A percentile compares a stretch with the other conserved stretches of the same genome.
Evolutionary conservation across 2,329 filamentous ascomycete species (phyloP).

Genomic region (Diplodia corticola): DNA sequence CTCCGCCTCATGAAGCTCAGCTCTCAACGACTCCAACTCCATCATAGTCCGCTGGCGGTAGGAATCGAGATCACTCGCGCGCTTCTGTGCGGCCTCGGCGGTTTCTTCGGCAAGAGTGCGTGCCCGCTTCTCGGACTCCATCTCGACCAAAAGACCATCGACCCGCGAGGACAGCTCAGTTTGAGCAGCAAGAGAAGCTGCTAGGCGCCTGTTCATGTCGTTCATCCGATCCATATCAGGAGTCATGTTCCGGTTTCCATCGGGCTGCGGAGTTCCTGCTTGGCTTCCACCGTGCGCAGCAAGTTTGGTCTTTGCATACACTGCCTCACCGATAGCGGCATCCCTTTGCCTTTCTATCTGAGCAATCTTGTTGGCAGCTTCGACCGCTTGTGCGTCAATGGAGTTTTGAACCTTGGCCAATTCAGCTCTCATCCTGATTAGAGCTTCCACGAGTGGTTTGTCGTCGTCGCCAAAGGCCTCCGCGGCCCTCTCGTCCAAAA

Average conservation of each 20-base stretch:
- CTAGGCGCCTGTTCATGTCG: conserved; percentile 80
- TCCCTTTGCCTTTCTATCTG: conserved; percentile 95
- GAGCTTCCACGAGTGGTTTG: conserved; percentile 84
- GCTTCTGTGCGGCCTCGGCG: conserved; percentile 75
- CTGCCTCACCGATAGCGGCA: conserved; percentile 88
- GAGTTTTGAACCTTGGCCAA: conserved; percentile 85
- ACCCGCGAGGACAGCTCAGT: conserved; percentile 77
- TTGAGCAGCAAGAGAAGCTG: conserved; percentile 75
- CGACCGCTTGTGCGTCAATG: conserved; percentile 82
- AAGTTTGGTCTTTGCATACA: conserved; percentile 90
- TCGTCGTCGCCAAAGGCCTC: conserved; percentile 91
- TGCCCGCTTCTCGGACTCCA: conserved; percentile 78
- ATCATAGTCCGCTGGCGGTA: conserved; percentile 81
- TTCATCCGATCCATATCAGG: conserved; percentile 66
- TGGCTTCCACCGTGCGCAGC: conserved; percentile 76
- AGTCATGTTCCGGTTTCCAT: conserved; percentile 58
- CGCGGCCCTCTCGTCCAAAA: conserved; percentile 71
- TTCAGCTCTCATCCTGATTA: conserved; percentile 87
- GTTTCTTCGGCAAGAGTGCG: conserved; percentile 88
- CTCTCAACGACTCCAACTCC: conserved; percentile 81
- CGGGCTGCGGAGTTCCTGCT: conserved; percentile 55
- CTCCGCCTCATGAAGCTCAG: conserved; percentile 79
- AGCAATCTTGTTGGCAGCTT: conserved; percentile 85
- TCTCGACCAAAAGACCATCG: conserved; percentile 66
- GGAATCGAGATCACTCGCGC: conserved; percentile 78